Conservation (phyloP, 495 filamentous ascomycete species). For the Talaromyces thailandensis region DNA sequence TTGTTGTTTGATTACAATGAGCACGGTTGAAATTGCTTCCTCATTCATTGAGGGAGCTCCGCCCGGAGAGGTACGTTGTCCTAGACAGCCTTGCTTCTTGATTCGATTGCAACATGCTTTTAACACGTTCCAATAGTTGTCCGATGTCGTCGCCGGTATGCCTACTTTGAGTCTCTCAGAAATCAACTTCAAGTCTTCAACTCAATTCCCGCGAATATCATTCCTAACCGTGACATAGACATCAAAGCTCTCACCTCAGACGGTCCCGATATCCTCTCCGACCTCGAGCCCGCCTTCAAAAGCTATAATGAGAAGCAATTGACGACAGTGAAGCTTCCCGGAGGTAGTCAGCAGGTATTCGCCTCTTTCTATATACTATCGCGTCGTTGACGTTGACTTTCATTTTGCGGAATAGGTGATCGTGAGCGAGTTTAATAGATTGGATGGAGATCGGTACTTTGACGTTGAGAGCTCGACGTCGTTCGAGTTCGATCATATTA, state of each 20-base stretch:
- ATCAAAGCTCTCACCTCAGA: slow-evolving; percentile 78
- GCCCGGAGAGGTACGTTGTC: slow-evolving; percentile 78
- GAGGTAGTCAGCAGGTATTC: slow-evolving; percentile 62
- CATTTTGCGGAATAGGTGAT: slow-evolving; percentile 49
- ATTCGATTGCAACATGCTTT: too few species aligned
- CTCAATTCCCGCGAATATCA: neutral
- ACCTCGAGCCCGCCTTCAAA: slow-evolving; percentile 75
- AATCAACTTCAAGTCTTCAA: neutral
- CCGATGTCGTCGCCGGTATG: slow-evolving; percentile 84
- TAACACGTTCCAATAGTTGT: slow-evolving; percentile 48
- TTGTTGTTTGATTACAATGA: slow-evolving; percentile 15
- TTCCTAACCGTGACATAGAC: slow-evolving; percentile 41
- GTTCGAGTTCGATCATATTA: slow-evolving; percentile 78
- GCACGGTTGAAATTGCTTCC: slow-evolving; percentile 55
- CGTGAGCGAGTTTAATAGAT: slow-evolving; percentile 72
- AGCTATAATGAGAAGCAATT: slow-evolving; percentile 97
- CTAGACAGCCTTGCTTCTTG: neutral
- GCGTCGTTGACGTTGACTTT: neutral
- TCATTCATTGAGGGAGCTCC: slow-evolving; percentile 92
- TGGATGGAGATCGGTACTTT: slow-evolving; percentile 76
- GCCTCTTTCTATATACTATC: slow-evolving; percentile 9
- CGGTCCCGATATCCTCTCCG: slow-evolving; percentile 53
- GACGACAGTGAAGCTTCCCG: slow-evolving; percentile 77
- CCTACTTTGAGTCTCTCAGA: neutral
- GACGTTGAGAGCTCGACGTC: slow-evolving; percentile 79